Evolutionary conservation across 2,329 filamentous ascomycete species (phyloP).

Genomic region (Curvularia hawaiiensis): DNA sequence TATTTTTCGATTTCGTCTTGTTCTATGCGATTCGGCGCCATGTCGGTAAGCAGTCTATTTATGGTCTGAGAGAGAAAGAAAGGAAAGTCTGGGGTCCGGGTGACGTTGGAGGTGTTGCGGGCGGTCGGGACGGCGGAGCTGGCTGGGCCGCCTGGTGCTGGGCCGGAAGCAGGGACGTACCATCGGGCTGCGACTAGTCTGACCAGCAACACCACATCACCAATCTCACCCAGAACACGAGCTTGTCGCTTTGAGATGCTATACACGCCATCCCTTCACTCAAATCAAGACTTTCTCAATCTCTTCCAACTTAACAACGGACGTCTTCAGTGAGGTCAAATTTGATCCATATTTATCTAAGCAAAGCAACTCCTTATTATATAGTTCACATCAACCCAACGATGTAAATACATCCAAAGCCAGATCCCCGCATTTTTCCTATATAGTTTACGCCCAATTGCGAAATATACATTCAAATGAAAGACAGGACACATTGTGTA

Average conservation of each 20-base stretch:
- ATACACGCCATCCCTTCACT: not conserved
- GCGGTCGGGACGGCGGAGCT: conserved; percentile 24
- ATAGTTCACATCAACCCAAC: conserved; percentile 8
- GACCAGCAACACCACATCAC: not conserved
- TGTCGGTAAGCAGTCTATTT: conserved; percentile 15
- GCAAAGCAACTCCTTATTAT: conserved; percentile 9
- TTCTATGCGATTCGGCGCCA: conserved; percentile 63
- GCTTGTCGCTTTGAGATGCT: not conserved
- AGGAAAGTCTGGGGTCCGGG: conserved; percentile 4
- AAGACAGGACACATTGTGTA: conserved; percentile 19
- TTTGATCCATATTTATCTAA: not conserved
- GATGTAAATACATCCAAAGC: conserved; percentile 10
- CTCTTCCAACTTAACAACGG: not conserved
- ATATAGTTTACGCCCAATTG: conserved; percentile 12
- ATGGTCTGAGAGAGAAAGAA: not conserved
- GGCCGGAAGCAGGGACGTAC: conserved; percentile 10
- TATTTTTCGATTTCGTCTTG: conserved; percentile 78
- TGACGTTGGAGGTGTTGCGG: conserved; percentile 7
- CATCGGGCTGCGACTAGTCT: conserved; percentile 6
- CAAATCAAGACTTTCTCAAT: not conserved
- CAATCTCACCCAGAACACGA: not conserved
- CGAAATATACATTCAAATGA: conserved; percentile 6
- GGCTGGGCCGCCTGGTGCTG: conserved; percentile 9
- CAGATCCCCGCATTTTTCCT: conserved; percentile 13
- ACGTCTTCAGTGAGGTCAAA: not conserved